Evolutionary conservation across 768 basidiomycete species (phyloP).

Genomic region (Pleurotus djamor): DNA sequence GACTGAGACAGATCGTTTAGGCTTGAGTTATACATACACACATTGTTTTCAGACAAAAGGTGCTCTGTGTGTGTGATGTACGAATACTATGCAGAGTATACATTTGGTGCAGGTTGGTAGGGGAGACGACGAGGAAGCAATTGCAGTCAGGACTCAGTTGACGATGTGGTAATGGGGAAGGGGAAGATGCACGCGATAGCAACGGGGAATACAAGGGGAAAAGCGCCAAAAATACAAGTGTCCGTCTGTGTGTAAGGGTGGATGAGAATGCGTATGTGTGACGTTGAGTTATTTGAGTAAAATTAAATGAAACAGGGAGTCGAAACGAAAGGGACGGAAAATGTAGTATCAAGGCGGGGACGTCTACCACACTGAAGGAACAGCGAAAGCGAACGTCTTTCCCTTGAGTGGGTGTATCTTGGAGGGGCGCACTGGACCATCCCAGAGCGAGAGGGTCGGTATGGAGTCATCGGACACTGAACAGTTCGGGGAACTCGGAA

Average conservation of each 20-base stretch:
- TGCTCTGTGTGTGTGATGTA: too few species aligned
- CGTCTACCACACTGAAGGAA: constrained; percentile 59
- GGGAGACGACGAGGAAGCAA: too few species aligned
- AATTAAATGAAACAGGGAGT: constrained; percentile 11
- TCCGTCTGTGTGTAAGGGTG: not conserved
- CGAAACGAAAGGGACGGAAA: constrained; percentile 19
- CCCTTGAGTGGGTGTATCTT: constrained; percentile 45
- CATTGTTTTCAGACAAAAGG: too few species aligned
- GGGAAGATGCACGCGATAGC: too few species aligned
- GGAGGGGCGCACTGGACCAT: constrained; percentile 20
- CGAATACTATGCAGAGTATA: too few species aligned
- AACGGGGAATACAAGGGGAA: too few species aligned
- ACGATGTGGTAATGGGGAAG: too few species aligned
- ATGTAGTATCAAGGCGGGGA: not conserved
- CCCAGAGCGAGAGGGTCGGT: constrained; percentile 31
- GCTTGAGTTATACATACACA: too few species aligned
- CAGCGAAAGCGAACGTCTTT: constrained; percentile 66
- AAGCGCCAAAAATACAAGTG: too few species aligned
- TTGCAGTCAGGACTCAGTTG: too few species aligned
- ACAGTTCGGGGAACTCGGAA: constrained; percentile 53
- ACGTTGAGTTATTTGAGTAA: not conserved
- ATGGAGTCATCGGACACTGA: constrained; percentile 41
- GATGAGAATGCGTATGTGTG: not conserved
- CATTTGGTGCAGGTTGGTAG: too few species aligned
- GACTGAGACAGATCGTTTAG: too few species aligned